Percentiles rank a stretch among this genome's conserved stretches.
Conservation (phyloP, 1,284 basidiomycete genomes). For the Tranzscheliella williamsii region DNA sequence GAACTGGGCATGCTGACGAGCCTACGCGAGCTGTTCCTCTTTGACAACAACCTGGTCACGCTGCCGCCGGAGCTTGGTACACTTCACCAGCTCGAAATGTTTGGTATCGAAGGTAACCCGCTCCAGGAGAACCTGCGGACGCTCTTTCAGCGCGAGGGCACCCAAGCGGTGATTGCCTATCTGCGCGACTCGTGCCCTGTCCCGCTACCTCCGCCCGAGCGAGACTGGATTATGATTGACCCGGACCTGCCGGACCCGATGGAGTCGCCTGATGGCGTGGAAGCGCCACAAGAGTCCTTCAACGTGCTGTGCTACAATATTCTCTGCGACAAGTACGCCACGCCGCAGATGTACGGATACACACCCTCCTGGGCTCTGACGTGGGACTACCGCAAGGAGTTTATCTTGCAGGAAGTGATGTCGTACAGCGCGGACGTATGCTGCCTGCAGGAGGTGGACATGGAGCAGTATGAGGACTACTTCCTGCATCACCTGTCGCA, state of each 20-base stretch:
- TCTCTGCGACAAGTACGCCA: slow-evolving; percentile 88
- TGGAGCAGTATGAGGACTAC: slow-evolving; percentile 89
- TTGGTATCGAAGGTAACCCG: slow-evolving; percentile 96
- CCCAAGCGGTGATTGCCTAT: slow-evolving; percentile 80
- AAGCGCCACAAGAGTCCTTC: slow-evolving; percentile 67
- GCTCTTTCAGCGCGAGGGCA: slow-evolving; percentile 90
- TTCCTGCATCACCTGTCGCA: slow-evolving; percentile 77
- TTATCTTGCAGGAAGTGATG: slow-evolving; percentile 84
- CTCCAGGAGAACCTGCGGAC: slow-evolving; percentile 76
- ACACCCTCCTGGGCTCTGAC: slow-evolving; percentile 93
- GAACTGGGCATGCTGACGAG: slow-evolving; percentile 89
- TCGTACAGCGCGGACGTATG: slow-evolving; percentile 84
- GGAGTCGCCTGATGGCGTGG: slow-evolving; percentile 34
- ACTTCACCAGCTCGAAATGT: slow-evolving; percentile 86
- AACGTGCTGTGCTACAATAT: slow-evolving; percentile 91
- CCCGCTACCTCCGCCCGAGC: slow-evolving; percentile 78
- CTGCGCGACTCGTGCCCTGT: slow-evolving; percentile 85
- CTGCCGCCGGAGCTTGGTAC: slow-evolving; percentile 87
- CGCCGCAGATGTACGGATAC: slow-evolving; percentile 89
- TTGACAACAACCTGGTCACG: slow-evolving; percentile 86
- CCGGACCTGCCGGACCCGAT: slow-evolving; percentile 67
- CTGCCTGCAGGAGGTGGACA: slow-evolving; percentile 89
- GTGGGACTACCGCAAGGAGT: slow-evolving; percentile 92
- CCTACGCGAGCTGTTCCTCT: slow-evolving; percentile 88
- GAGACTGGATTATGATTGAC: slow-evolving; percentile 78